Evolutionary conservation across 768 basidiomycete genomes (phyloP), one percentile per base, ranked within the genome.

Genomic region (Boletus speciosus): DNA sequence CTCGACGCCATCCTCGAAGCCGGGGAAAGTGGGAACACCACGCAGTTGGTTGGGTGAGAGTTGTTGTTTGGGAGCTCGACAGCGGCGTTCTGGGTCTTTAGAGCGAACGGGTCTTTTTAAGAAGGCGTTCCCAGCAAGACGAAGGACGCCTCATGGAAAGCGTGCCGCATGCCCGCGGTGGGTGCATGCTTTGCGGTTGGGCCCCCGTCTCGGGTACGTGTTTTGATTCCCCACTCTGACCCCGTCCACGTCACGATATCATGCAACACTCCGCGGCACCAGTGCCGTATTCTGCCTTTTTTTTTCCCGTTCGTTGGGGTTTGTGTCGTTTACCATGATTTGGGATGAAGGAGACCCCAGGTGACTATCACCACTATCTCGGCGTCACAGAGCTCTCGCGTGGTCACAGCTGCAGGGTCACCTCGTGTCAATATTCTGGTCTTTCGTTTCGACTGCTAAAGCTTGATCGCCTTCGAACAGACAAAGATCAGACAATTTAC

Each of bases 71-170:
- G 29, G 35, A 55, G 54, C 52, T 57, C 56, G 48, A 66, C 60
- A 57, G 37, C 56, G 60, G 60, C 55, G 58, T 65, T 66, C 50
- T 58, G 52, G 49, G 31, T 11, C 40, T 39, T 37, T 52, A 36
- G 44, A 45, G 42, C 51, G 54, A 45, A 32, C 31, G 60, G 62
- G 54, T 47, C 40, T 52, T 63, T 61, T 63, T 58, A 62, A 32
- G 57, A 58, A 54, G 57, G 60, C 50, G 42, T 52, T 52, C 38
- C 21, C 49, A 51, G 57, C 55, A 52, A 54, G 58, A 50, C 55
- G 51, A 59, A 54, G 54, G 49, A 56, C 46, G 67, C 67, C 67
- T 68, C 67, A 63, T 68, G 67, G 59, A 42, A 68, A 60, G 54
- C 53, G 54, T 69, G 67, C 67, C 58, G 64, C 67, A 68, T 54